A percentile compares a stretch with the other conserved stretches of the same genome.
phyloP scores from a whole-genome alignment of 2,329 filamentous ascomycete species.

The Monosporascus sp. region DNA sequence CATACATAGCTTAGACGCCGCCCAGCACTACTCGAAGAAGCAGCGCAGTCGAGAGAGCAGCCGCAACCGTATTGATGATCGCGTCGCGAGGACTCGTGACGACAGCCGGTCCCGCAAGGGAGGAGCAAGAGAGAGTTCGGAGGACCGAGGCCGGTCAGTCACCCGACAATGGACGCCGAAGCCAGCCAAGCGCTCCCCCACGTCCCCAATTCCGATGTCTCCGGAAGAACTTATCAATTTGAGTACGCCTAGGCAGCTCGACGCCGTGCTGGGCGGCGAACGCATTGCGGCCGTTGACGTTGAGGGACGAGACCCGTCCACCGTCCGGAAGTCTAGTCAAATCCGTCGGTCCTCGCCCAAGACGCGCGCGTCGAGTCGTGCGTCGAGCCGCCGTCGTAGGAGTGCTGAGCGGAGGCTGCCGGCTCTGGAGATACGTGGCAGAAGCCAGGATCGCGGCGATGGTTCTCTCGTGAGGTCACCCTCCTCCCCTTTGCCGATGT shows the following conservation, averaged over 20 bases:
- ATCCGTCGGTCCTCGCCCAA: conserved; percentile 24
- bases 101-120: conserved; percentile 45
- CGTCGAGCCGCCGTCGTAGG: conserved; percentile 43
- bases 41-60: conserved; percentile 51
- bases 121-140: conserved; percentile 55
- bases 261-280: conserved; percentile 18
- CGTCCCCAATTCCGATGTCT: conserved; percentile 90
- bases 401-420: conserved; percentile 42
- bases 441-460: conserved; percentile 56
- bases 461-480: conserved; percentile 64
- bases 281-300: conserved; percentile 20
- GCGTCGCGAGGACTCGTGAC: conserved; percentile 37
- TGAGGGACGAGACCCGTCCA: conserved; percentile 34
- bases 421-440: conserved; percentile 51
- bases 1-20: conserved; percentile 78
- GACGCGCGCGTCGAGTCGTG: conserved; percentile 36
- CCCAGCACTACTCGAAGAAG: conserved; percentile 56
- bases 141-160: conserved; percentile 63
- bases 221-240: conserved; percentile 73
- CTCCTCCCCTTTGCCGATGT: conserved; percentile 74
- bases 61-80: conserved; percentile 39
- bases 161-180: conserved; percentile 60
- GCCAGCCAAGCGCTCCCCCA: conserved; percentile 79
- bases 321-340: conserved; percentile 38
- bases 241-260: conserved; percentile 38